These are phyloP conservation scores for Puccinia horiana DNA, from an alignment of 1,284 basidiomycete genomes.

Conservation along the genomic window DNA sequence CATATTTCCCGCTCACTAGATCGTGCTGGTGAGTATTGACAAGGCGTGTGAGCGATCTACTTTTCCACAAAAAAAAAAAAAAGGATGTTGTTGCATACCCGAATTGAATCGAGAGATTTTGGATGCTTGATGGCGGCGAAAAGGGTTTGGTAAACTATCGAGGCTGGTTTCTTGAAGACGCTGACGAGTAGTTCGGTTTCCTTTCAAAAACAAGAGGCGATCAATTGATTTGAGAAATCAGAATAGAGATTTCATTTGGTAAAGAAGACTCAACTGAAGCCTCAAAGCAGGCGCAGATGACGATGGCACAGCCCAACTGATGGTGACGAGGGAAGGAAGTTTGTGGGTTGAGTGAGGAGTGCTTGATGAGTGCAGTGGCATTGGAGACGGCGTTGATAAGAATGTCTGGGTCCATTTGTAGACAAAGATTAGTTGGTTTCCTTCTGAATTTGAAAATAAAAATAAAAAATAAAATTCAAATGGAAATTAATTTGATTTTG, in stretches of 20 bases:
- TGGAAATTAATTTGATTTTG: too few relatives aligned
- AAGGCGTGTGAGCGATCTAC: not conserved
- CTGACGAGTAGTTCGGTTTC: slow-evolving; percentile 9
- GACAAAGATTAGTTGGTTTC: too few relatives aligned
- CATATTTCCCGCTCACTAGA: slow-evolving; percentile 12
- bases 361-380: slow-evolving; percentile 18
- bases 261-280: not conserved
- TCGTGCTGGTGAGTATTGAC: not conserved
- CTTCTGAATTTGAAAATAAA: too few relatives aligned
- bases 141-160: not conserved
- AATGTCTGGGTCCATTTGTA: slow-evolving; percentile 29
- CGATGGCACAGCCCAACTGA: slow-evolving; percentile 30
- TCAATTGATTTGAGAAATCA: not conserved
- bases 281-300: slow-evolving; percentile 38
- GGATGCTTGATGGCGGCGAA: slow-evolving; percentile 15
- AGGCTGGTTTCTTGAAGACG: not conserved
- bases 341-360: not conserved
- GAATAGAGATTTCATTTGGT: not conserved
- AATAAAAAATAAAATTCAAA: too few relatives aligned
- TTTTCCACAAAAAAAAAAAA: not conserved
- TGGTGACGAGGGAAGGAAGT: slow-evolving; percentile 16
- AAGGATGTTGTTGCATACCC: not conserved
- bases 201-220: not conserved
- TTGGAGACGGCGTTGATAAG: slow-evolving; percentile 18
- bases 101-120: not conserved